Base-by-base conservation (phyloP, 805 yeast species). In the Saccharomycopsis sp. region DNA sequence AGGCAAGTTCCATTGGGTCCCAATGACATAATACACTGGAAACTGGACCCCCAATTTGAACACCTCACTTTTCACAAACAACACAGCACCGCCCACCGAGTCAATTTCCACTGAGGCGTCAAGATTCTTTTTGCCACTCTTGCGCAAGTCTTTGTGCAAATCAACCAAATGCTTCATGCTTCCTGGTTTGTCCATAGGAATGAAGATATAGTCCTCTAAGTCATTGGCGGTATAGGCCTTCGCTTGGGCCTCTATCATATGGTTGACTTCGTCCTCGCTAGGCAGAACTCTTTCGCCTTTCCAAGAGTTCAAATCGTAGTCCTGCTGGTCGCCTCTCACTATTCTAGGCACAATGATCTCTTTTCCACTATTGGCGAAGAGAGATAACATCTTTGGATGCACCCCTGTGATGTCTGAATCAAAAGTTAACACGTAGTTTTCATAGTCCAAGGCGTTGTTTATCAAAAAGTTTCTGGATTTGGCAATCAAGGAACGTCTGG, bases 71-170 rank as follows among this genome's bases (percentile, higher is more conserved):
- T 74, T 76, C 3, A 70, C 72, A 61, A 75, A 79, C n/a, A 79
- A 67, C 1, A 79, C 71, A 1, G 80, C 80, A 4, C 82, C 81
- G 7, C 83, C 82, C 9, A 79, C 82, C 1, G 82, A 76, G 60
- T 75, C 79, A 5, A 57, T 23, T 8, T 44, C 48, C 21, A 44
- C 48, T 7, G 48, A 16, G 16, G 48, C 48, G 5, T 48, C 51
- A n/a, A 40, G 8, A 53, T 12, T 50, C 24, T 63, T 60, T 12
- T 57, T 60, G 53, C 54, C 59, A 16, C 57, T 53, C 2, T 40
- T n/a, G n/a, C 44, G 2, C 9, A 67, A 57, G 37, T 58, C 62
- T 16, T 60, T 63, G 0, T 41, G 48, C 34, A 67, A 56, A 62
- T 71, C 67, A 34, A 54, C 66, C 61, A 67, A 57, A 47, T 61